These are phyloP conservation scores for Pulveroboletus frians DNA, from an alignment of 768 basidiomycete genomes.

Conservation along the genomic window DNA sequence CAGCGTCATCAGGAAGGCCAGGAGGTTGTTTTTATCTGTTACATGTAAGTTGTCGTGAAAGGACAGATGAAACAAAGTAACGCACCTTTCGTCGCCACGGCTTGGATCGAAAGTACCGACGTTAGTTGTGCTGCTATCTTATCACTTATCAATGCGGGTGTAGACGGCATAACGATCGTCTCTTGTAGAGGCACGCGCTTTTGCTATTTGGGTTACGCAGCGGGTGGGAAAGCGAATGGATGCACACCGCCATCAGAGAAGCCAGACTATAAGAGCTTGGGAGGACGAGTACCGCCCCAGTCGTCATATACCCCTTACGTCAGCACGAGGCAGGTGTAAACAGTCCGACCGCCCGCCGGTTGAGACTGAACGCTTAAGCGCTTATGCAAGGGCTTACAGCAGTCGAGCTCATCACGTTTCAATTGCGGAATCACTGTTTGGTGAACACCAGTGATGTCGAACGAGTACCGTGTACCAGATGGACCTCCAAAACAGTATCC, in stretches of 20 bases:
- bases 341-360: no score
- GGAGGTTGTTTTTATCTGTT: neutral
- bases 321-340: neutral
- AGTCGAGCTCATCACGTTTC: no score
- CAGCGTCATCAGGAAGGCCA: neutral
- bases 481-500: no score
- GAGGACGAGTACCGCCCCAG: constrained; percentile 15
- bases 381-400: no score
- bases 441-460: no score
- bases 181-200: neutral
- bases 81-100: neutral
- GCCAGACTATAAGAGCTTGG: neutral
- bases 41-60: neutral
- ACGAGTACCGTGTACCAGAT: no score
- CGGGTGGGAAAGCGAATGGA: neutral
- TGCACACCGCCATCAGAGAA: neutral
- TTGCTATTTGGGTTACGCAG: neutral
- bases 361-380: no score
- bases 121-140: neutral
- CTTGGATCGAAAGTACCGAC: neutral
- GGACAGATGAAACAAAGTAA: neutral
- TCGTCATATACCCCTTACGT: constrained; percentile 2
- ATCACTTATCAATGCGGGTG: neutral
- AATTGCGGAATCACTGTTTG: no score
- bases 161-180: neutral